These are phyloP conservation scores for Lactarius hengduanensis DNA, from an alignment of 768 basidiomycete species.

Conservation along the genomic window DNA sequence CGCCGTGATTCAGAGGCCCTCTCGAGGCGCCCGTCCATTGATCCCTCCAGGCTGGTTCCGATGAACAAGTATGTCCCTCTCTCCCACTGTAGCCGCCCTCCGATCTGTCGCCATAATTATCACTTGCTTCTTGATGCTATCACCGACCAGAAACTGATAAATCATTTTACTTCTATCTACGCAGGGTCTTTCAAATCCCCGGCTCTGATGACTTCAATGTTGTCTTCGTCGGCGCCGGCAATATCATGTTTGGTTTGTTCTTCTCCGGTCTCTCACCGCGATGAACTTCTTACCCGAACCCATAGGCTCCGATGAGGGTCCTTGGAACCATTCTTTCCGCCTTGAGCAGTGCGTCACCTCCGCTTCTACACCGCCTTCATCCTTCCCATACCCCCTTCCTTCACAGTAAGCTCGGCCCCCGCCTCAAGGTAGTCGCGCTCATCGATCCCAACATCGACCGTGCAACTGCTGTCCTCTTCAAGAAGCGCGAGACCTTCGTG, in stretches of 20 bases:
- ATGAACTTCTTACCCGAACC: slow-evolving; percentile 2
- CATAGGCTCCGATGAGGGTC: slow-evolving; percentile 80
- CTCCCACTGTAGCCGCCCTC: background rate
- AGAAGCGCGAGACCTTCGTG: slow-evolving; percentile 93
- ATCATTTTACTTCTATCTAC: slow-evolving; percentile 3
- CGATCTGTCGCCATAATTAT: slow-evolving; percentile 6
- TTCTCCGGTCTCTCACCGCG: slow-evolving; percentile 11
- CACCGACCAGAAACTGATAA: slow-evolving; percentile 23
- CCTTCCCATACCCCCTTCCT: slow-evolving; percentile 20
- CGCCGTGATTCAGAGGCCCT: slow-evolving; percentile 48
- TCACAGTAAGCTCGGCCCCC: slow-evolving; percentile 84
- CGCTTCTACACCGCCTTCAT: slow-evolving; percentile 10
- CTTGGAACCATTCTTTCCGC: slow-evolving; percentile 92
- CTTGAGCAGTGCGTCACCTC: slow-evolving; percentile 68
- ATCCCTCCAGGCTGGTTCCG: slow-evolving; percentile 69
- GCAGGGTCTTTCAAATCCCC: slow-evolving; percentile 49
- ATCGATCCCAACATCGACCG: slow-evolving; percentile 89
- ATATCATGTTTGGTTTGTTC: slow-evolving; percentile 90
- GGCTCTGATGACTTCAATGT: slow-evolving; percentile 85
- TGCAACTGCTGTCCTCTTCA: slow-evolving; percentile 73
- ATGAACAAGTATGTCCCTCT: slow-evolving; percentile 64
- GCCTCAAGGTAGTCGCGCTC: slow-evolving; percentile 93
- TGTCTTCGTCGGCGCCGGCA: slow-evolving; percentile 92
- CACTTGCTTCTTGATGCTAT: slow-evolving; percentile 11
- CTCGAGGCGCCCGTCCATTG: slow-evolving; percentile 71